phyloP scores from a whole-genome alignment of 2,329 filamentous ascomycete species.

The Exophiala phaeomuriformis region DNA sequence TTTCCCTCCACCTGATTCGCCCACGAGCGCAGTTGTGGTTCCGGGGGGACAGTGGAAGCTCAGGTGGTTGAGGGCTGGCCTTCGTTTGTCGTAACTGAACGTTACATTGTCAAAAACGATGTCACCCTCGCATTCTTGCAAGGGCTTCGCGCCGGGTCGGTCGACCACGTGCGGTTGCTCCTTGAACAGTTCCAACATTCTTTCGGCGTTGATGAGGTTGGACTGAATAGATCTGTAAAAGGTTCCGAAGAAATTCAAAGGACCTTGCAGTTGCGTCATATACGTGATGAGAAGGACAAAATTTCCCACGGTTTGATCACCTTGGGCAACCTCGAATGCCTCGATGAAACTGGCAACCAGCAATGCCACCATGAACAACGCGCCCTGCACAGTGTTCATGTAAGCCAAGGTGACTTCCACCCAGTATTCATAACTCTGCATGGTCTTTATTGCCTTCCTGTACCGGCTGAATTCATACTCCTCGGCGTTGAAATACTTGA shows the following conservation, averaged over 20 bases:
- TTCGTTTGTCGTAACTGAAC: conserved; percentile 83
- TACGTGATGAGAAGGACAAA: conserved; percentile 70
- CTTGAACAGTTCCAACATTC: conserved; percentile 91
- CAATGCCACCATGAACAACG: conserved; percentile 71
- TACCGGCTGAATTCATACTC: conserved; percentile 70
- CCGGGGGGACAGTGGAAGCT: conserved; percentile 80
- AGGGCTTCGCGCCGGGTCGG: conserved; percentile 53
- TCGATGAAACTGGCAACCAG: conserved; percentile 65
- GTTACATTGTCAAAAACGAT: conserved; percentile 82
- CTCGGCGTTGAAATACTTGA: conserved; percentile 85
- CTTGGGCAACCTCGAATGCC: conserved; percentile 67
- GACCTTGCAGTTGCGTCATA: conserved; percentile 70
- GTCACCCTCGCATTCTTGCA: conserved; percentile 67
- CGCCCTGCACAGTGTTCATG: conserved; percentile 74
- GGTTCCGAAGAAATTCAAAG: conserved; percentile 81
- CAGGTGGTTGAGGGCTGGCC: conserved; percentile 74
- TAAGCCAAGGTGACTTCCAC: conserved; percentile 69
- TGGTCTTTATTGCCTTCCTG: conserved; percentile 60
- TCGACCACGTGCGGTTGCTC: conserved; percentile 89
- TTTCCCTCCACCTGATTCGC: conserved; percentile 93
- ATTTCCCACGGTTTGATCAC: conserved; percentile 58
- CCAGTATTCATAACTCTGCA: conserved; percentile 66
- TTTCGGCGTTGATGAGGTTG: conserved; percentile 93
- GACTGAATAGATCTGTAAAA: conserved; percentile 96
- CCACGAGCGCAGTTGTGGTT: conserved; percentile 90